Base-by-base conservation (phyloP, 345 rosid species). In the Salix dunnii region DNA sequence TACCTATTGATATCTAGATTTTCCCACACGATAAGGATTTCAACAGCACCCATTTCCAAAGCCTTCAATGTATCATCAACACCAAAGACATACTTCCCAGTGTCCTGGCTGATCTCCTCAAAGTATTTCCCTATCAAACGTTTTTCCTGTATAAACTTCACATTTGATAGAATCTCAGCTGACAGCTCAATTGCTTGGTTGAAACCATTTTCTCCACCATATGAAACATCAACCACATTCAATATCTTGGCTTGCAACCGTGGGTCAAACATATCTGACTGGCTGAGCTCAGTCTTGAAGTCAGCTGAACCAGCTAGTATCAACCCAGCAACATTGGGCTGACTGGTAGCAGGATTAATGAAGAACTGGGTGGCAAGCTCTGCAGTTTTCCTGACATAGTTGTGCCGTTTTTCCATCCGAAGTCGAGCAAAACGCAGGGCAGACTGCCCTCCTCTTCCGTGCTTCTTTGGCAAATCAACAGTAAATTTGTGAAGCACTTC, bases 401-500 rank as follows among this genome's bases (percentile, higher is more conserved):
- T 82, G 83, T 82, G 86, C 38, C 85, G 73, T 49, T 77, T 82
- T 58, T 82, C 79, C 55, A 66, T 38, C 11, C 76, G 82, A 70
- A 86, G 86, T 18, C 85, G 83, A 2, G 85, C 84, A 81, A 86
- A 84, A 21, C 85, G 79, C 68, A 82, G 67, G 49, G 85, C 86
- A n/a, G 89, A 82, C 68, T 84, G 87, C 61, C 86, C 87, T 74
- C 85, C 87, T 82, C 87, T 82, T n/a, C 86, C 86, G 18, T 84
- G 86, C 67, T 86, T 86, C 80, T 76, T 86, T 13, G 85, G 87
- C 27, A 86, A 83, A 71, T 86, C 85, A 70, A 84, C 84, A 36
- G 79, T 67, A 70, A 84, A 86, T 70, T 84, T 86, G 72, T 82
- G 80, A 35, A 86, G 74, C 71, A 82, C 78, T 82, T 86, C 83